These are phyloP conservation scores for Eucalyptus cladocalyx DNA, from an alignment of 345 rosid genomes.

Conservation along the genomic window DNA sequence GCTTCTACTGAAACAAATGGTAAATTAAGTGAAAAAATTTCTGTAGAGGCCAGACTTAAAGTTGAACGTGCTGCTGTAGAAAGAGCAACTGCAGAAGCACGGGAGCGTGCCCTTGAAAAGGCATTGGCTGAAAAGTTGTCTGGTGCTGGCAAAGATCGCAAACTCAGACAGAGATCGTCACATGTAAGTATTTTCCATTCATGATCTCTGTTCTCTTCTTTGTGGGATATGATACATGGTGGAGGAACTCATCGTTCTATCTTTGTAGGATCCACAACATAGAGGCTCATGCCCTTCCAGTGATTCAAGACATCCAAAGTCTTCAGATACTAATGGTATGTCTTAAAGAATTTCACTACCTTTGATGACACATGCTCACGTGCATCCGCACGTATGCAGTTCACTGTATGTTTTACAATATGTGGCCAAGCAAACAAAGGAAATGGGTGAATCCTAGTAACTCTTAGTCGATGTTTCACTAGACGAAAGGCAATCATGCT, in stretches of 20 bases:
- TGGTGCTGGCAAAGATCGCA: slow-evolving; percentile 31
- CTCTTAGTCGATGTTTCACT: not conserved
- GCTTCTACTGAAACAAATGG: slow-evolving; percentile 30
- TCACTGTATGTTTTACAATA: not conserved
- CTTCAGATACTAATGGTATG: slow-evolving; percentile 38
- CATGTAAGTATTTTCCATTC: slow-evolving; percentile 25
- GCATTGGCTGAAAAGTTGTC: slow-evolving; percentile 57
- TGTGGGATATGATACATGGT: not conserved
- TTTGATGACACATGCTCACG: not conserved
- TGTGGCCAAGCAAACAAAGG: not conserved
- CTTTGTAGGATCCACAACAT: slow-evolving; percentile 44
- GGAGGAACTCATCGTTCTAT: not conserved
- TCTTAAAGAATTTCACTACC: not conserved
- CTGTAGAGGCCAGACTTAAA: slow-evolving; percentile 59
- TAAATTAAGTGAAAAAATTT: slow-evolving; percentile 28
- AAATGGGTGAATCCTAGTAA: not conserved
- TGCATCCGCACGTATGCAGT: not conserved
- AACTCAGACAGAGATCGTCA: slow-evolving; percentile 20
- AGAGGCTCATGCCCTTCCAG: slow-evolving; percentile 30
- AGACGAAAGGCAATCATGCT: not conserved
- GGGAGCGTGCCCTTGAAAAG: slow-evolving; percentile 83
- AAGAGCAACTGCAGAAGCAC: slow-evolving; percentile 87
- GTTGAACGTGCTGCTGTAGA: slow-evolving; percentile 94
- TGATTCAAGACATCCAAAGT: slow-evolving; percentile 11
- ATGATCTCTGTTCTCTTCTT: not conserved